Base-by-base conservation (phyloP, 2,329 filamentous ascomycete species). In the Hymenoscyphus salicellus region DNA sequence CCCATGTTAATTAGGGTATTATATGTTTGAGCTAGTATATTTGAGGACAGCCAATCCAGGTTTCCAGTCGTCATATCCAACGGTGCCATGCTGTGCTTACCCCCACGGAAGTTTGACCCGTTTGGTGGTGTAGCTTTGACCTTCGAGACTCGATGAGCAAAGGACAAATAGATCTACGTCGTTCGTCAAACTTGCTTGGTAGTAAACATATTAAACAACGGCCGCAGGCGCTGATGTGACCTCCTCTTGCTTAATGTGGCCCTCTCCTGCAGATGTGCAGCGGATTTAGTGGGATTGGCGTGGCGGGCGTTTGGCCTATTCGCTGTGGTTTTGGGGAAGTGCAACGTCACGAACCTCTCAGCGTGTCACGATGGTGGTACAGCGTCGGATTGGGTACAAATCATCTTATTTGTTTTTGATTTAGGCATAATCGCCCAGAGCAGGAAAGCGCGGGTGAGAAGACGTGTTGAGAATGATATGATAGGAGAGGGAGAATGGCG, bases 381-480 rank as follows among this genome's bases (percentile, higher is more conserved):
- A n/a, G 55, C 55, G 26, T 56, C 14, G 55, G 55, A 56, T 56
- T 56, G 55, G 55, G 55, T 32, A 20, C 26, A 32, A 56, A 32
- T 33, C 30, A 33, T 56, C 26, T 56, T 33, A 56, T 56, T 56
- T 56, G 55, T 56, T 56, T 56, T 56, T 11, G 14, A 56, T 32
- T 56, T 16, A 56, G 55, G 28, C 28, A 55, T 33, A 56, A 56
- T 56, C 55, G 55, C 55, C 55, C 55, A 56, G 55, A 56, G 55
- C 8, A 23, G 55, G 28, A 11, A 16, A 30, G 55, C 26, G 55
- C 33, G 55, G 55, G 55, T 17, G 46, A 11, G 7, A 8, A 52
- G 23, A 52, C 46, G 46, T 52, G 20, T 52, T 52, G 46, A 52
- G 10, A 3, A 26, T 23, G n/a, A 26, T 7, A 8, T 7, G 41